These are phyloP conservation scores for Saturnispora mendoncae DNA, from an alignment of 805 yeast species.

Conservation along the genomic window DNA sequence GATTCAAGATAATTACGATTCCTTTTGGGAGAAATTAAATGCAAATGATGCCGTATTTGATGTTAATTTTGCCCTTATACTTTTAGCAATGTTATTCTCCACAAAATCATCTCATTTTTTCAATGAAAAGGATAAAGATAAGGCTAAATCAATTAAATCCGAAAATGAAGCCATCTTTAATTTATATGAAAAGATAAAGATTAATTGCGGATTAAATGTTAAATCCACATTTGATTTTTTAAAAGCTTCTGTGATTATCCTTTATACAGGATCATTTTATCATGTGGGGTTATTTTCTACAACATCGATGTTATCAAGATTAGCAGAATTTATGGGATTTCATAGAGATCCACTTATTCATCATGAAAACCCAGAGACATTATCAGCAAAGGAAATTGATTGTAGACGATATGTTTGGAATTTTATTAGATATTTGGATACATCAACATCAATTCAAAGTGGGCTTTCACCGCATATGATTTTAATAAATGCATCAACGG, in stretches of 20 bases:
- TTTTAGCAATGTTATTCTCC: conserved; percentile 13
- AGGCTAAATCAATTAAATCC: neutral
- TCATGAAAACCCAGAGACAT: conserved; percentile 9
- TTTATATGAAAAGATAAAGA: conserved; percentile 12
- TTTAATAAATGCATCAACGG: conserved; percentile 14
- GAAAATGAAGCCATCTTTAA: conserved; percentile 6
- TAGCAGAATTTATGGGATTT: conserved; percentile 15
- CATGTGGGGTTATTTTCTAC: conserved; percentile 12
- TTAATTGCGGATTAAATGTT: conserved; percentile 7
- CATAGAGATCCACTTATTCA: conserved; percentile 15
- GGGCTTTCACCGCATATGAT: conserved; percentile 18
- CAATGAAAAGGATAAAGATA: conserved; percentile 6
- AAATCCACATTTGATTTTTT: conserved; percentile 12
- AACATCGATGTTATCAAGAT: conserved; percentile 13
- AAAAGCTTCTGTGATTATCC: conserved; percentile 12
- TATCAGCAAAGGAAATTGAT: conserved; percentile 11
- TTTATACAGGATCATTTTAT: conserved; percentile 11
- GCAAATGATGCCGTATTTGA: conserved; percentile 9
- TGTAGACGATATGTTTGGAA: conserved; percentile 13
- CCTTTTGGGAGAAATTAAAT: conserved; percentile 12
- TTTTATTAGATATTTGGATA: conserved; percentile 13
- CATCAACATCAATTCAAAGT: conserved; percentile 13
- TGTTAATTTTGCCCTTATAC: conserved; percentile 11
- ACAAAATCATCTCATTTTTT: conserved; percentile 10
- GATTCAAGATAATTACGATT: conserved; percentile 1